Evolutionary conservation across 495 filamentous ascomycete genomes (phyloP).

Genomic region (Lophiostoma macrostomum): DNA sequence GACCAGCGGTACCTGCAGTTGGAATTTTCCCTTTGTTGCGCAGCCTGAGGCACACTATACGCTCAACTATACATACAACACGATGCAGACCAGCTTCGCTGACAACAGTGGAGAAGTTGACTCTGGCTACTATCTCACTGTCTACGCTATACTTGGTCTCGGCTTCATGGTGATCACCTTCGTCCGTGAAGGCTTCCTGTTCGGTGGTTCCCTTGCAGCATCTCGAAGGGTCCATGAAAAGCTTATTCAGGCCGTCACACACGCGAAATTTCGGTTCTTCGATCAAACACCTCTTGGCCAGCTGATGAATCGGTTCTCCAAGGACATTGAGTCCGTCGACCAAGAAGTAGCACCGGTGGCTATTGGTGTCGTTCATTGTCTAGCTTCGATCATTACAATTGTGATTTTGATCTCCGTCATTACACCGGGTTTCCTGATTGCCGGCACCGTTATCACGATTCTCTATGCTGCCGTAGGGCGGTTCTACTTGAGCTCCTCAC

Average conservation of each 20-base stretch:
- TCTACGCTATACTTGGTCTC: conserved; percentile 78
- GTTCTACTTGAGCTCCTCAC: conserved; percentile 87
- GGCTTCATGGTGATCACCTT: conserved; percentile 72
- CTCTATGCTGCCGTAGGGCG: conserved; percentile 79
- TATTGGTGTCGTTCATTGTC: conserved; percentile 67
- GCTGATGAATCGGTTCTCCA: conserved; percentile 98
- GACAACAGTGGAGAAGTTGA: conserved; percentile 57
- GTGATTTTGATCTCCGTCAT: conserved; percentile 88
- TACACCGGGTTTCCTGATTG: conserved; percentile 87
- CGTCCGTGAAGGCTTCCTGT: conserved; percentile 76
- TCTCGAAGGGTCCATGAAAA: conserved; percentile 80
- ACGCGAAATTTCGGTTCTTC: conserved; percentile 95
- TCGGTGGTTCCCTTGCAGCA: conserved; percentile 87
- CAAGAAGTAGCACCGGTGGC: conserved; percentile 94
- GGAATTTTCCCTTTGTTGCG: conserved; percentile 39
- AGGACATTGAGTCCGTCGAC: conserved; percentile 91
- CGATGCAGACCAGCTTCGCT: conserved; percentile 18
- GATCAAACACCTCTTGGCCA: conserved; percentile 95
- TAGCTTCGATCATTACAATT: conserved; percentile 79
- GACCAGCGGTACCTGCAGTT: conserved; percentile 43
- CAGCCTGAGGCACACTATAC: background rate
- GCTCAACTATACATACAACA: conserved; percentile 15
- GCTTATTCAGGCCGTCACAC: conserved; percentile 74
- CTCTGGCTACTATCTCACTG: conserved; percentile 73
- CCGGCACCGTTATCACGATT: conserved; percentile 78